Evolutionary conservation across 148 eudicot species (phyloP), one percentile per base, ranked within the genome.

Genomic region (Spergularia marina): DNA sequence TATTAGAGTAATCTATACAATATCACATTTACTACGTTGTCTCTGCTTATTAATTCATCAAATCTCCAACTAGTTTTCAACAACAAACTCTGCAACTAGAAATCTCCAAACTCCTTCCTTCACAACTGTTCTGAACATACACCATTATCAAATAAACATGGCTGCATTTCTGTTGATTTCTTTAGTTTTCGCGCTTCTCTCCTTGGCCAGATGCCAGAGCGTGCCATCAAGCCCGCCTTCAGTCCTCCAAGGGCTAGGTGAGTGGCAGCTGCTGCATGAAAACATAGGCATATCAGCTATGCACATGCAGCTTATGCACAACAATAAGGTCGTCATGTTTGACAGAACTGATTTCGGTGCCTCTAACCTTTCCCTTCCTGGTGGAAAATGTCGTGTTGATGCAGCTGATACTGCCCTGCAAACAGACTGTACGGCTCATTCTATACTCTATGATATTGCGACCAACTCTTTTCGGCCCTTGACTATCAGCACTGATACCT

Each of bases 291-390:
- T 92, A 63, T 92, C 97, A 10, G 91, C 95, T 23, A 92, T 92
- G 95, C 97, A 92, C 78, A 90, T 90, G 91, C 97, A 92, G 70
- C 91, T 92, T 70, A 54, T 90, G 15, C 78, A 34, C 59, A 85
- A 86, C 78, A 82, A 92, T 83, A 87, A 86, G 81, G 90, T 92
- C 7, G 78, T 90, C 13, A 92, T 92, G 69, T 92, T 84, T 49
- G 97, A 92, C 49, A 77, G 93, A 36, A 90, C 97, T 18, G 97
- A 92, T 75, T 90, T 87, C 40, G 97, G 97, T 23, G 79, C 76
- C 1, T 92, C 97, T 0, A 89, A 90, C 60, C 78, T 92, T 75
- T 86, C 95, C 16, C 93, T 92, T 2, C 88, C 91, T 0, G 60
- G 13, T 20, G 83, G 85, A 7, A 83, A 78, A 0, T 92, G 97